Conservation (phyloP, 768 basidiomycete species). For the Tylopilus plumbeoviolaceoides region DNA sequence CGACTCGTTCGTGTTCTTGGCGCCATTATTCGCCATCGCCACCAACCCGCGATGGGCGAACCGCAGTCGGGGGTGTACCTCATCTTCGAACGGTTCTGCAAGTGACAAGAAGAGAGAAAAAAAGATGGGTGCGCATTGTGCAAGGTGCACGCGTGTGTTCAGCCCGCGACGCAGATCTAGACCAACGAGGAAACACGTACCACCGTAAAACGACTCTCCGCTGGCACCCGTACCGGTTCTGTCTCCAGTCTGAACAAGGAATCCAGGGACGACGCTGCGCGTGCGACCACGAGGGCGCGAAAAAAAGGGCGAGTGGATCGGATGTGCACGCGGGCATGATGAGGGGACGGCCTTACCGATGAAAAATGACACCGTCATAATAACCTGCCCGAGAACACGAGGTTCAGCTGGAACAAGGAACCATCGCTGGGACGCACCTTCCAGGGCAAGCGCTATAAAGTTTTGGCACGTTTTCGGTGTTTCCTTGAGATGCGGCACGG, state of each 20-base stretch:
- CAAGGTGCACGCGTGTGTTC: neutral
- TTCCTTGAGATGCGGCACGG: slow-evolving; percentile 48
- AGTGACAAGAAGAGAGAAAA: neutral
- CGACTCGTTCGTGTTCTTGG: slow-evolving; percentile 85
- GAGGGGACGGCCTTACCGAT: slow-evolving; percentile 54
- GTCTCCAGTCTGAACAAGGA: slow-evolving; percentile 95
- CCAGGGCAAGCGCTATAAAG: slow-evolving; percentile 83
- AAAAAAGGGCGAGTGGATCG: neutral
- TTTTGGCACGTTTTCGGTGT: slow-evolving; percentile 92
- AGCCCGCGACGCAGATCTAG: neutral
- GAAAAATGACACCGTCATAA: slow-evolving; percentile 94
- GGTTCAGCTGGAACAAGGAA: slow-evolving; percentile 2
- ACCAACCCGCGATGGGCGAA: slow-evolving; percentile 89
- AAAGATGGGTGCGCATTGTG: too few species aligned
- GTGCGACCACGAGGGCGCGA: too few species aligned
- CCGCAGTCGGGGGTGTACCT: slow-evolving; percentile 87
- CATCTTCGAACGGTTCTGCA: slow-evolving; percentile 88
- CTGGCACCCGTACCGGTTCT: slow-evolving; percentile 86
- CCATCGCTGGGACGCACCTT: slow-evolving; percentile 56
- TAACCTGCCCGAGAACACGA: slow-evolving; percentile 55
- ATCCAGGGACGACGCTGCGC: slow-evolving; percentile 76
- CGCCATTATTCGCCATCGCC: slow-evolving; percentile 90
- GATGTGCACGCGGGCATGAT: neutral
- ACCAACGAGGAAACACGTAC: slow-evolving; percentile 32
- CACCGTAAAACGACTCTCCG: slow-evolving; percentile 95